Base-by-base conservation (phyloP, 805 yeast species). In the Ogataea minuta region DNA sequence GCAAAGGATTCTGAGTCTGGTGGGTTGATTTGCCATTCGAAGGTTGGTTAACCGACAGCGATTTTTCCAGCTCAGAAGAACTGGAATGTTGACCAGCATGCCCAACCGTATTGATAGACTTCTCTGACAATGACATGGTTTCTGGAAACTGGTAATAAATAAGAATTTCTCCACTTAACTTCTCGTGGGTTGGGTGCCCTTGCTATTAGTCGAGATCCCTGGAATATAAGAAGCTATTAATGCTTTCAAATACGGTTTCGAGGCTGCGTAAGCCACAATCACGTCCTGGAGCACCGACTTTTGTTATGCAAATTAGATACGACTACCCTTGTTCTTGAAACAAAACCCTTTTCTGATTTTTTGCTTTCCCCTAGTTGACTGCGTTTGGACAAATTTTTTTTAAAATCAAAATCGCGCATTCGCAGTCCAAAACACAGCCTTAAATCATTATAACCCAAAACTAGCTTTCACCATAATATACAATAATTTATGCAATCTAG, bases 111-210 rank as follows among this genome's bases (percentile, higher is more conserved):
- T 46, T 49, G 33, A 45, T 36, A 6, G 51, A 46, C 32, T 45
- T 49, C 27, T 49, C 51, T 6, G 49, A 41, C 24, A 46, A 39
- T 2, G 54, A 44, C 54, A 49, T 49, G 28, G 3, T 19, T 19
- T 19, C 21, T 19, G 8, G 21, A 5, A 19, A 19, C 8, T 29
- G 23, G 19, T 4, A 15, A 17, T 17, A 17, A 4, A 6, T 6
- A 25, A 25, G 28, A 13, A 25, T 25, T 25, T 25, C 15, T 13
- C 13, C 21, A 19, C 21, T 19, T 6, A 6, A 19, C 21, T 19
- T 6, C 21, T 19, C 8, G 21, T 19, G 21, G 21, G 21, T 19
- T 19, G 21, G 21, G 21, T 19, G 21, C 21, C 21, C 21, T 19
- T 19, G 21, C 21, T 19, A 19, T 19, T 19, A 6, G 5, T 19